phyloP scores from a whole-genome alignment of 805 yeast genomes.

The Candida qinlingensis region DNA sequence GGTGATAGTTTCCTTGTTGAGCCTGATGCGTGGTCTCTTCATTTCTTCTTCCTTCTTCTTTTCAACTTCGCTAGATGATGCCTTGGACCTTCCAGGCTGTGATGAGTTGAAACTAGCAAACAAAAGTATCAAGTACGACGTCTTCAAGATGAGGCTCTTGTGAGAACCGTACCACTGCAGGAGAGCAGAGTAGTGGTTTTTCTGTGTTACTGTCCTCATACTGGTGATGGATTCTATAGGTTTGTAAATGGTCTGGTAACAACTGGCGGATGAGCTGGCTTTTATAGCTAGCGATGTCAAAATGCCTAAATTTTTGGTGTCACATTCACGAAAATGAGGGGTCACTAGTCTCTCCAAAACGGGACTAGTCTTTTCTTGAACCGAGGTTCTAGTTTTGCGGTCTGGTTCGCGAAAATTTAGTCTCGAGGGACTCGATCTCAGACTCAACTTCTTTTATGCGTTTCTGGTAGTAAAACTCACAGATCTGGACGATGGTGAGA shows the following conservation, averaged over 20 bases:
- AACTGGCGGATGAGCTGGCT: no score
- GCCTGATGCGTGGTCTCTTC: background rate
- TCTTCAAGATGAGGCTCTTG: slow-evolving; percentile 22
- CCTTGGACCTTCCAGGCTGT: slow-evolving; percentile 4
- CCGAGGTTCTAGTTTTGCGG: slow-evolving; percentile 1
- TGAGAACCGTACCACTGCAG: slow-evolving; percentile 22
- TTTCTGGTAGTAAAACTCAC: slow-evolving; percentile 18
- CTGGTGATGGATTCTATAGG: background rate
- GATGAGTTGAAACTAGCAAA: slow-evolving; percentile 22
- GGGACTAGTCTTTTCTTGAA: background rate
- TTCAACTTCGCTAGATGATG: background rate
- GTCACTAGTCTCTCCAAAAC: no score
- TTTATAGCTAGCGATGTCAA: no score
- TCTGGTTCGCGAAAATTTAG: slow-evolving; percentile 7
- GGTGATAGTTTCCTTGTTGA: slow-evolving; percentile 12
- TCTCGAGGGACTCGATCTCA: slow-evolving; percentile 9
- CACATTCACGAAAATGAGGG: no score
- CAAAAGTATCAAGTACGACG: slow-evolving; percentile 23
- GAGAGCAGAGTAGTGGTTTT: slow-evolving; percentile 2
- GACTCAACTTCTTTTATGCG: slow-evolving; percentile 14
- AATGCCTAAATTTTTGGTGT: no score
- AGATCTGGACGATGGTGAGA: slow-evolving; percentile 14
- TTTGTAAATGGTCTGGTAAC: no score
- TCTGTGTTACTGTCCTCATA: slow-evolving; percentile 1
- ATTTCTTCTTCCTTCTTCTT: background rate